phyloP scores from a whole-genome alignment of 2,329 filamentous ascomycete genomes.

The Talaromyces sp. region DNA sequence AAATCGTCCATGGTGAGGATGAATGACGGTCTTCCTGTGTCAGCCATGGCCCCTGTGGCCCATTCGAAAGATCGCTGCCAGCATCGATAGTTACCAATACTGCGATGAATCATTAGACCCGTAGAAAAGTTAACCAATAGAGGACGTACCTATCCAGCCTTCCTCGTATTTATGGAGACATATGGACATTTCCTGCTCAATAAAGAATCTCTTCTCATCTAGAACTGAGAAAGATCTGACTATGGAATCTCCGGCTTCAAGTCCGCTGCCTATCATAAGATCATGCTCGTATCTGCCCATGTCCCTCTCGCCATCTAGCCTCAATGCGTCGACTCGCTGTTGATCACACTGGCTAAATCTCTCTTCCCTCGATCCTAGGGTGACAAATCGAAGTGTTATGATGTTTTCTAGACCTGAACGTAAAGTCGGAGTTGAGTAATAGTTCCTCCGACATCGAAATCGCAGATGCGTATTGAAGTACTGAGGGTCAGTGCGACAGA shows the following conservation, averaged over 20 bases:
- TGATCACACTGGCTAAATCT: neutral
- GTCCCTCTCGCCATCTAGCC: neutral
- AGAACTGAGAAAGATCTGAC: neutral
- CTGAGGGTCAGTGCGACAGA: conserved; percentile 1
- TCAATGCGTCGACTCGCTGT: neutral
- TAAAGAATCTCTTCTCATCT: neutral
- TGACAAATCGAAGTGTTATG: conserved; percentile 1
- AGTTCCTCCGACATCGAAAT: neutral
- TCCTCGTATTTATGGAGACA: neutral
- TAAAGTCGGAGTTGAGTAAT: neutral
- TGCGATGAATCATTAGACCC: neutral
- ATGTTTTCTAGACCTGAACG: neutral
- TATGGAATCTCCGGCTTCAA: conserved; percentile 1
- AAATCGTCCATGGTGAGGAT: neutral
- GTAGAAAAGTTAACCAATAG: neutral
- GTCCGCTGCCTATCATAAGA: neutral
- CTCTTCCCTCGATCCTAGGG: neutral
- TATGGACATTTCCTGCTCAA: conserved; percentile 2
- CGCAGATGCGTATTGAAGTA: neutral
- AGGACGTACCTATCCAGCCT: neutral
- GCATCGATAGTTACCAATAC: neutral
- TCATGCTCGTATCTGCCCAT: neutral
- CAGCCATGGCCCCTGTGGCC: neutral
- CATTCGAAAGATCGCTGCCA: neutral
- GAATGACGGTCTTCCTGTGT: neutral